phyloP scores from a whole-genome alignment of 2,329 filamentous ascomycete species.

The Zasmidium angulare region DNA sequence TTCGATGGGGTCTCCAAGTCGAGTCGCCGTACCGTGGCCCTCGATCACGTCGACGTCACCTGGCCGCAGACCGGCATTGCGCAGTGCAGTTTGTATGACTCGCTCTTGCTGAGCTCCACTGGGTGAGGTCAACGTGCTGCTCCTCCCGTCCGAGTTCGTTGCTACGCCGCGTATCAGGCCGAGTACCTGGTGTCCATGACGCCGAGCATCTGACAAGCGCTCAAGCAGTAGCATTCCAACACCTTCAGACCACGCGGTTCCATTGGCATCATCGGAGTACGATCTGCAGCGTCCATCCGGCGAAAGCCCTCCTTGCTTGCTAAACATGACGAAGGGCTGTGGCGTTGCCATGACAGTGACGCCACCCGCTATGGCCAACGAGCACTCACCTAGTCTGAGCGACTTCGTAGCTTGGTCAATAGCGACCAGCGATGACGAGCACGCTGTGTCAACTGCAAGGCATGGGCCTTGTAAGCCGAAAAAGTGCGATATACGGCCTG shows the following conservation, averaged over 20 bases:
- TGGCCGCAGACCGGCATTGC: conserved; percentile 8
- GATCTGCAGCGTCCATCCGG: conserved; percentile 29
- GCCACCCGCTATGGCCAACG: conserved; percentile 31
- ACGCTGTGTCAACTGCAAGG: conserved; percentile 50
- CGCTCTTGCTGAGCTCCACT: conserved; percentile 16
- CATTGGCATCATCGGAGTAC: conserved; percentile 45
- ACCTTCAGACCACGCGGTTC: conserved; percentile 56
- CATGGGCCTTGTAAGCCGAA: conserved; percentile 45
- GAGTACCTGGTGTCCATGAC: conserved; percentile 26
- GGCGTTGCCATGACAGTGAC: conserved; percentile 2
- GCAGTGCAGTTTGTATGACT: conserved; percentile 16
- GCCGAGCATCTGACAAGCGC: conserved; percentile 10
- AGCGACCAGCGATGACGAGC: conserved; percentile 43
- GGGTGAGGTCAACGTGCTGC: conserved; percentile 16
- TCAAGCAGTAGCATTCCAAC: conserved; percentile 37
- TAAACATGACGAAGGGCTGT: background rate
- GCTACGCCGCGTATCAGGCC: conserved; percentile 38
- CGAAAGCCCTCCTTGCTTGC: conserved; percentile 22
- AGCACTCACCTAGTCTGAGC: conserved; percentile 29
- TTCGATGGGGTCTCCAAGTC: conserved; percentile 5
- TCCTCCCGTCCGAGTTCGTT: conserved; percentile 22
- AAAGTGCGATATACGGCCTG: conserved; percentile 38
- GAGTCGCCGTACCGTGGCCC: conserved; percentile 10
- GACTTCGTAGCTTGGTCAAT: conserved; percentile 34
- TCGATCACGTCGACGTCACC: conserved; percentile 18